These are phyloP conservation scores for Amanita molliuscula DNA, from an alignment of 768 basidiomycete species.

Conservation along the genomic window DNA sequence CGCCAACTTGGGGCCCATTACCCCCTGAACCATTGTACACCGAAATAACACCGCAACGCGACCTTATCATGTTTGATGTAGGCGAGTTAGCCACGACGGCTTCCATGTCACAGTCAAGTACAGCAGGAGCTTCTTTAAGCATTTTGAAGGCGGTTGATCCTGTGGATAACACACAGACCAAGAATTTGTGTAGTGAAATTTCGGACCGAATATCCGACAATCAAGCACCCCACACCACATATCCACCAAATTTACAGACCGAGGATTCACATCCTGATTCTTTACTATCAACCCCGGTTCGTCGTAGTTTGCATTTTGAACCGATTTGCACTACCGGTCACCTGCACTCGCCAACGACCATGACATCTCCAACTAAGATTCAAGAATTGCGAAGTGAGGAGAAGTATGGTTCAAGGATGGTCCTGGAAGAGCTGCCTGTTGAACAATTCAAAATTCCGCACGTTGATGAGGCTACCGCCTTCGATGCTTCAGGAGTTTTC, in stretches of 20 bases:
- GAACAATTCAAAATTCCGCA: neutral
- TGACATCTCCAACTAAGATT: neutral
- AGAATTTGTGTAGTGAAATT: neutral
- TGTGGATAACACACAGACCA: neutral
- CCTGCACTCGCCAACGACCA: neutral
- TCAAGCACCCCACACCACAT: neutral
- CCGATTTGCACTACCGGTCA: neutral
- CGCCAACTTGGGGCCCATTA: neutral
- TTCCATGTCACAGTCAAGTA: neutral
- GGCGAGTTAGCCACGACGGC: neutral
- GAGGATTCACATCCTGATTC: neutral
- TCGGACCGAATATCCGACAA: neutral
- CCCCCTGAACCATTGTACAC: neutral
- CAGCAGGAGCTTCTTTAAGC: neutral
- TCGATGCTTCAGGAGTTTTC: neutral
- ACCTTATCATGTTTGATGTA: conserved; percentile 4
- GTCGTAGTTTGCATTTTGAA: neutral
- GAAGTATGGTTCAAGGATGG: neutral
- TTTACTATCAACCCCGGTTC: neutral
- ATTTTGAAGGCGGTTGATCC: neutral
- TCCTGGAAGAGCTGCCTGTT: neutral
- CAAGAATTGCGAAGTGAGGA: neutral
- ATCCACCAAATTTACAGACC: neutral
- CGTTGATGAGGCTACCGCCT: neutral
- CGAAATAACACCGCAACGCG: neutral